phyloP scores from a whole-genome alignment of 2,329 filamentous ascomycete genomes.

The Claviceps purpurea region DNA sequence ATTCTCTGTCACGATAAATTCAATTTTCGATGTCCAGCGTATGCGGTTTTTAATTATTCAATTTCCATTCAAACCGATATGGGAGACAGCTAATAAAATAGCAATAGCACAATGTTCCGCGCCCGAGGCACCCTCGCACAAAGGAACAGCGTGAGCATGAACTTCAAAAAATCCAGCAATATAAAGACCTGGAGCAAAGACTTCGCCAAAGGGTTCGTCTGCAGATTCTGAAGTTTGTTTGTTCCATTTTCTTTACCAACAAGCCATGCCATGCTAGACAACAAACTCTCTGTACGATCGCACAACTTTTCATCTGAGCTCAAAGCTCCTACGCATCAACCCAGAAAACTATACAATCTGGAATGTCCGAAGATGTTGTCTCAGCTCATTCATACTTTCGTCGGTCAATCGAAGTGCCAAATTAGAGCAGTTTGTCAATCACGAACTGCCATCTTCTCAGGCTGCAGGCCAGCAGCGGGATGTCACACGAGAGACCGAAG shows the following conservation, averaged over 20 bases:
- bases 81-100: background rate
- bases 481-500: background rate
- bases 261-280: background rate
- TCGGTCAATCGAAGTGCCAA: background rate
- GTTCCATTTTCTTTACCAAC: background rate
- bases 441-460: background rate
- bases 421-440: background rate
- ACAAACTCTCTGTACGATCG: background rate
- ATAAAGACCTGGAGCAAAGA: conserved; percentile 52
- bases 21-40: conserved; percentile 1
- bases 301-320: conserved; percentile 17
- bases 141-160: conserved; percentile 56
- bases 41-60: background rate
- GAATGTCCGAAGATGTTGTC: conserved; percentile 69
- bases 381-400: conserved; percentile 29
- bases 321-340: conserved; percentile 62
- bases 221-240: background rate
- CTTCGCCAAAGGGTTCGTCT: conserved; percentile 30
- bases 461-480: background rate
- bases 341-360: conserved; percentile 86
- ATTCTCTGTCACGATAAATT: background rate
- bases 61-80: too few relatives aligned
- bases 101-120: conserved; percentile 50
- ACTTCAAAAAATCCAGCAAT: conserved; percentile 56
- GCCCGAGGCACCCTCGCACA: conserved; percentile 43